Evolutionary conservation across 2,329 filamentous ascomycete genomes (phyloP).

Genomic region (Fusarium domesticum): DNA sequence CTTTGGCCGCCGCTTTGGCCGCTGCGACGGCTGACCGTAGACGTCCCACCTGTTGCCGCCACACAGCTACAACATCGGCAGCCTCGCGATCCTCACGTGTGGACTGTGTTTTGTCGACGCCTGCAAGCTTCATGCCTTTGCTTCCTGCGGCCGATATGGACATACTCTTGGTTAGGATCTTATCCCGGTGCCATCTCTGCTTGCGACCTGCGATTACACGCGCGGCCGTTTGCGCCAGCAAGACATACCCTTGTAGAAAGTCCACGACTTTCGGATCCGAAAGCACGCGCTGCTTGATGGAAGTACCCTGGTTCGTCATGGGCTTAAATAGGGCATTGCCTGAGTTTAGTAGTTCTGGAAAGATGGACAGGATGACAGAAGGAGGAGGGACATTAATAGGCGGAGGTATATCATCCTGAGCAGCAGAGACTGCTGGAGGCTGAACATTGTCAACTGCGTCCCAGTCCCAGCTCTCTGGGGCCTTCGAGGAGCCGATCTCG

Average conservation of each 20-base stretch:
- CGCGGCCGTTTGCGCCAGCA: constrained; percentile 65
- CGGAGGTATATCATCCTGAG: constrained; percentile 46
- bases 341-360: constrained; percentile 67
- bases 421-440: constrained; percentile 16
- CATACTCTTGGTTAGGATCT: constrained; percentile 81
- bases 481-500: constrained; percentile 12
- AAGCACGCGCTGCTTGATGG: constrained; percentile 61
- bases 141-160: constrained; percentile 74
- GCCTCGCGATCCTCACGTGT: constrained; percentile 81
- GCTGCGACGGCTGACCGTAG: constrained; percentile 69
- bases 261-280: constrained; percentile 58
- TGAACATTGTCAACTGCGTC: constrained; percentile 39
- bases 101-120: constrained; percentile 79
- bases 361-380: constrained; percentile 73
- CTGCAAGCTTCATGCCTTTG: constrained; percentile 87
- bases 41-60: constrained; percentile 72
- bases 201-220: constrained; percentile 82
- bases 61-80: constrained; percentile 69
- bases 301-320: constrained; percentile 55
- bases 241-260: constrained; percentile 64
- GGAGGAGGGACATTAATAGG: constrained; percentile 89
- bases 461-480: constrained; percentile 48
- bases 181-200: constrained; percentile 86
- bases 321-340: constrained; percentile 66
- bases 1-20: constrained; percentile 58